Evolutionary conservation across 345 rosid genomes (phyloP), one percentile per base, ranked within the genome.

Genomic region (Boechera divaricarpa): DNA sequence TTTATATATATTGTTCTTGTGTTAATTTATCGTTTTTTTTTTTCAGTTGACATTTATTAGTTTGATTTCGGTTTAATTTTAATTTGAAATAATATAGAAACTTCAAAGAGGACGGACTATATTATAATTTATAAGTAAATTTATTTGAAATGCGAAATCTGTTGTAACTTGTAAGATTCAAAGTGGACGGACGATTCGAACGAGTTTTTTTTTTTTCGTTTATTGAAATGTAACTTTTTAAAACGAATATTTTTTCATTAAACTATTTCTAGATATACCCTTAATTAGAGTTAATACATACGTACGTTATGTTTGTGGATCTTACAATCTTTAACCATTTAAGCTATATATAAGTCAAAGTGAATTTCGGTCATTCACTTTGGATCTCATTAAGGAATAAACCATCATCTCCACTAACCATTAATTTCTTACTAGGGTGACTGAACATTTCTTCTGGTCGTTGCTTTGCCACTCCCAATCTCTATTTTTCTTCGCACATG

Each of bases 261-360:
- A 38, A 38, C 10, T 38, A 11, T 11, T 41, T 10, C 11, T 41
- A 38, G 4, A 8, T 38, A 38, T 35, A 35, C 38, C 38, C 38
- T 38, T 10, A 8, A 38, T 12, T 10, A 41, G 45, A 41, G 15
- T 41, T 11, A 41, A 41, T 10, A 41, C 45, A 41, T 41, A 41
- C 45, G 2, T 12, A 32, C 24, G 12, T 63, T 67, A 67, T 69
- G 63, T 41, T 39, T 54, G 26, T 6, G 63, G 29, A 69, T 44
- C 12, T 29, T 56, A 53, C 35, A 52, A 2, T 33, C 45, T 52
- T 51, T 13, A 67, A 67, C 36, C 58, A 48, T 10, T 28, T 26
- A 35, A 51, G 28, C 15, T 21, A 21, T 16, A 39, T 13, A 35
- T 28, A 73, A 53, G 41, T 73, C 54, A 54, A 62, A 38, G 12